Conservation (phyloP, 805 yeast genomes). For the Starmerella floricola region DNA sequence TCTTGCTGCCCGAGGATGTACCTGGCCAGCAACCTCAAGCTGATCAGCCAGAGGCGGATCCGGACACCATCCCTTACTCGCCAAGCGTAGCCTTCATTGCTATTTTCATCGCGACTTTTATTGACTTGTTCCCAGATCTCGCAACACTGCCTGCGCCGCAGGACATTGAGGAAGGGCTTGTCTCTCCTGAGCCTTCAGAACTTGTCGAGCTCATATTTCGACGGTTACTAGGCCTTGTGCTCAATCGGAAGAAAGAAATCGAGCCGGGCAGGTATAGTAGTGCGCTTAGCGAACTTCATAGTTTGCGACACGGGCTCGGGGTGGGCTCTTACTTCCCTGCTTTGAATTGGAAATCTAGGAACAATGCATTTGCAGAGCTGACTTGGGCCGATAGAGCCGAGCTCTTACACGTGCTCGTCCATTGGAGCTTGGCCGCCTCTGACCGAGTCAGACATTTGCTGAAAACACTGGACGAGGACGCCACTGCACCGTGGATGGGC, state of each 20-base stretch:
- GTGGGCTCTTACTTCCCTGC: conserved; percentile 24
- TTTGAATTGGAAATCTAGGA: conserved; percentile 22
- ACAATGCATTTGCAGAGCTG: conserved; percentile 25
- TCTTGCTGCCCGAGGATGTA: conserved; percentile 27
- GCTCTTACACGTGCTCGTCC: conserved; percentile 26
- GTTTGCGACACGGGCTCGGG: conserved; percentile 24
- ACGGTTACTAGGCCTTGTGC: conserved; percentile 28
- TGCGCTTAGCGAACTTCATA: conserved; percentile 32
- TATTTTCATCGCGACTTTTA: conserved; percentile 20
- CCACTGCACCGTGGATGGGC: conserved; percentile 22
- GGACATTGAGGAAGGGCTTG: conserved; percentile 32
- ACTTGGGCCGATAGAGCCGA: conserved; percentile 28
- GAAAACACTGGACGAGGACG: conserved; percentile 15
- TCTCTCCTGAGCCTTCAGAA: conserved; percentile 17
- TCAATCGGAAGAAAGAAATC: conserved; percentile 33
- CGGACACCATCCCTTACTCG: conserved; percentile 17
- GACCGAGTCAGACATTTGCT: conserved; percentile 24
- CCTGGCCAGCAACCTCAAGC: conserved; percentile 21
- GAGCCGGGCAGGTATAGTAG: conserved; percentile 30
- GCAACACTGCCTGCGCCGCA: conserved; percentile 30
- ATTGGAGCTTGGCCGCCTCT: conserved; percentile 27
- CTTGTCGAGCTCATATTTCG: conserved; percentile 26
- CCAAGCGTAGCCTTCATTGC: conserved; percentile 26
- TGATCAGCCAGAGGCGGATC: conserved; percentile 22
- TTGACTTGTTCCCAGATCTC: conserved; percentile 25